phyloP scores from a whole-genome alignment of 179 eudicot genomes.

The Corrigiola litoralis region DNA sequence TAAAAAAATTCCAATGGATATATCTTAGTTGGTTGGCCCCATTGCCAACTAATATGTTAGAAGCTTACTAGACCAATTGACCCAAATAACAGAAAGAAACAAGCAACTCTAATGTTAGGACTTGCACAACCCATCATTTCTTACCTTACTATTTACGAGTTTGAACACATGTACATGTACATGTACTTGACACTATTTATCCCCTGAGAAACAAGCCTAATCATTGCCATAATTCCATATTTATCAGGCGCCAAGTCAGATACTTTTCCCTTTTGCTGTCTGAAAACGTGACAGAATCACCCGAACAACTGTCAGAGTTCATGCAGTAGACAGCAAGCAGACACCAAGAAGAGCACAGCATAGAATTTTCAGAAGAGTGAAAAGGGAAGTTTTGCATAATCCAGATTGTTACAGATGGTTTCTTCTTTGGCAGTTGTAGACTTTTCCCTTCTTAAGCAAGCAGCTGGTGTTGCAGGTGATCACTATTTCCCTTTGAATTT shows the following conservation, averaged over 20 bases:
- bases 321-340: not conserved
- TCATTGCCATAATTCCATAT: too few species aligned
- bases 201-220: too few species aligned
- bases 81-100: not conserved
- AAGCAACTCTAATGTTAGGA: not conserved
- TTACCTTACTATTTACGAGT: too few species aligned
- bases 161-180: too few species aligned
- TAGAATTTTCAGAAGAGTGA: not conserved
- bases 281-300: not conserved
- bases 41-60: not conserved
- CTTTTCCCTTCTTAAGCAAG: conserved; percentile 42
- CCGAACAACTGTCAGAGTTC: too few species aligned
- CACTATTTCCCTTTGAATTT: not conserved
- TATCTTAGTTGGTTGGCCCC: not conserved
- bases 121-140: not conserved
- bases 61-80: not conserved
- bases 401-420: conserved; percentile 14
- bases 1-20: too few species aligned
- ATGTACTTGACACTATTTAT: too few species aligned
- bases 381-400: not conserved
- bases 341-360: not conserved
- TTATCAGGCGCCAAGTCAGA: too few species aligned
- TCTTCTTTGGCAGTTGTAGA: conserved; percentile 22
- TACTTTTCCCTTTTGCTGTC: too few species aligned
- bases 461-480: conserved; percentile 78